Evolutionary conservation across 495 filamentous ascomycete genomes (phyloP), one percentile per base, ranked within the genome.

Genomic region (Lasiosphaeria hispida): DNA sequence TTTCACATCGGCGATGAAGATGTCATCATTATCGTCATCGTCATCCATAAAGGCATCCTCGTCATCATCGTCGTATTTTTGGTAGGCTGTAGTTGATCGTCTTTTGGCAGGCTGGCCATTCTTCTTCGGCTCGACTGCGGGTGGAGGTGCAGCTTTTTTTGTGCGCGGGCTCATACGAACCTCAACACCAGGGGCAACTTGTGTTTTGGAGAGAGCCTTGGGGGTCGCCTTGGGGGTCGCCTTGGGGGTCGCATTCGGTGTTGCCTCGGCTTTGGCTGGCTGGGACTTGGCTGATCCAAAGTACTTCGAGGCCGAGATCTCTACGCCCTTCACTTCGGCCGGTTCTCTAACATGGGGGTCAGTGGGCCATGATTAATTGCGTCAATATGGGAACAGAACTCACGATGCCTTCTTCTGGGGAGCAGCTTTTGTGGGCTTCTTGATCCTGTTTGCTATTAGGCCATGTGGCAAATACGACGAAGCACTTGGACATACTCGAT

Each of bases 11-110:
- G 83, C 81, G 1, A 83, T 83, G 65, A 86, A 88, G 13, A 91
- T 87, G 62, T 92, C 88, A 57, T 91, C 88, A 52, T 88, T 82
- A n/a, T 77, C 73, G 52, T 80, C 83, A 48, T 86, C 87, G 49
- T 86, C 87, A 37, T 86, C 81, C 51, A 84, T 56, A 35, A 80
- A 72, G 33, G 73, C 80, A 62, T 82, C 78, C 1, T 73, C 75
- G 34, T 83, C 77, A 14, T 78, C 68, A 40, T 68, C 42, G 48
- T 57, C 63, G 50, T 72, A 56, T 41, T 71, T 64, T 48, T 67
- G 69, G 49, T 68, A 63, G 6, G 60, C 53, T 6, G 65, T 65
- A 0, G 64, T 58, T 15, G 71, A 18, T 38, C 70, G 23, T 72
- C 57, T 71, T 75, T 38, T 68, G 69, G 37, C 67, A 23, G 51